Base-by-base conservation (phyloP, 2,329 filamentous ascomycete species). In the Diaporthe sp. region DNA sequence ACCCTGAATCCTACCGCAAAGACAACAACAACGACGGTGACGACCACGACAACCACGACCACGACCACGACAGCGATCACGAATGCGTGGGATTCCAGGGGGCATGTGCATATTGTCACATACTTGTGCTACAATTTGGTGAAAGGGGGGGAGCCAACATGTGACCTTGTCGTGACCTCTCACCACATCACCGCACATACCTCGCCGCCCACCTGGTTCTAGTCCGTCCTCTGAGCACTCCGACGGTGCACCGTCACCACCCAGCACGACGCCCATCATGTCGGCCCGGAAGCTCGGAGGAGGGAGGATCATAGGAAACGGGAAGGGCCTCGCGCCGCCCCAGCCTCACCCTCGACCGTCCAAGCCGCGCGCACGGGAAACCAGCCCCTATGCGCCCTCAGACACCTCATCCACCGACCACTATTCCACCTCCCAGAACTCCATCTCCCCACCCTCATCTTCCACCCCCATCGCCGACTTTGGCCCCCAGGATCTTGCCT, bases 301-400 rank as follows among this genome's bases (percentile, higher is more conserved):
- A 86, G 96, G 96, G 84, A 92, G 96, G 87, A 93, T 98, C 82
- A 88, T 98, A 81, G 96, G 96, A 81, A 97, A 90, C 86, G 95
- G 95, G 81, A 95, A 93, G 85, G 92, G 93, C 81, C 91, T 98
- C 81, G 94, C 93, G 79, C 94, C 95, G 81, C 88, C 90, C 37
- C 81, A 85, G 68, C 81, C 86, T 73, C 81, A 84, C 53, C 77
- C 80, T 79, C 85, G 44, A 44, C 17, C 58, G 13, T 42, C 58
- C 22, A 53, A 51, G 8, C 58, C 58, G 34, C 55, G 72, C 34
- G 76, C 72, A 10, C 84, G 83, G 79, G 85, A 86, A 46, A 83
- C 83, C 78, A 91, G 87, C 81, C 89, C 87, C 68, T 85, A 89
- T 76, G 85, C 88, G 53, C 86, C 88, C 19, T 92, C 91, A 31